phyloP scores from a whole-genome alignment of 768 basidiomycete genomes.

The Paxillus involutus region DNA sequence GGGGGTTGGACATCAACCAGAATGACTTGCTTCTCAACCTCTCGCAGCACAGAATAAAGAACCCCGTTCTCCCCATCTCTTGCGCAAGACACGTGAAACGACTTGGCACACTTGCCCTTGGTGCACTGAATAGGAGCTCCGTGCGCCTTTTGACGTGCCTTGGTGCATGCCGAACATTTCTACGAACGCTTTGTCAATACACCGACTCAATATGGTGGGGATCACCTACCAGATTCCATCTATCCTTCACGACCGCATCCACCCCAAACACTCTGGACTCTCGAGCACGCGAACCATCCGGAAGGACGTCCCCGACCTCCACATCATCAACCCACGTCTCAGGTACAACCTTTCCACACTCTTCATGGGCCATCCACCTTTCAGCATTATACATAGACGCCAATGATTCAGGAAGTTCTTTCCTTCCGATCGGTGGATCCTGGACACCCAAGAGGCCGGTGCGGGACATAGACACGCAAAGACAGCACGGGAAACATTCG shows the following conservation, averaged over 20 bases:
- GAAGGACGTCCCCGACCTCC: constrained; percentile 33
- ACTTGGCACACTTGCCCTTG: constrained; percentile 90
- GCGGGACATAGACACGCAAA: constrained; percentile 55
- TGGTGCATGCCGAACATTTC: constrained; percentile 92
- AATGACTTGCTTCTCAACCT: constrained; percentile 82
- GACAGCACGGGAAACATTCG: constrained; percentile 63
- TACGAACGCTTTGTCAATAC: constrained; percentile 29
- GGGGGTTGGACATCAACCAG: constrained; percentile 45
- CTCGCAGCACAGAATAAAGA: constrained; percentile 59
- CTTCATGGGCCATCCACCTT: constrained; percentile 76
- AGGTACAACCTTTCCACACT: constrained; percentile 79
- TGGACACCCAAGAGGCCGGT: constrained; percentile 65
- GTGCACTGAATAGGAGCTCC: constrained; percentile 91
- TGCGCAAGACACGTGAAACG: constrained; percentile 94
- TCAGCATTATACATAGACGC: constrained; percentile 25
- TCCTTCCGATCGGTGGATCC: constrained; percentile 60
- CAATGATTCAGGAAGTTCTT: constrained; percentile 45
- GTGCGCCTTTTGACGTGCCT: constrained; percentile 60
- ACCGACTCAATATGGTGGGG: not conserved
- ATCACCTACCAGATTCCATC: constrained; percentile 84
- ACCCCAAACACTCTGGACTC: constrained; percentile 77
- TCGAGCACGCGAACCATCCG: constrained; percentile 34
- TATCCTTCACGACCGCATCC: constrained; percentile 83
- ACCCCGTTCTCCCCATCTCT: constrained; percentile 51
- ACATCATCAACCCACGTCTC: constrained; percentile 90